A percentile compares a stretch with the other conserved stretches of the same genome.
phyloP scores from a whole-genome alignment of 306 rosid species.

The Trifolium fragiferum region DNA sequence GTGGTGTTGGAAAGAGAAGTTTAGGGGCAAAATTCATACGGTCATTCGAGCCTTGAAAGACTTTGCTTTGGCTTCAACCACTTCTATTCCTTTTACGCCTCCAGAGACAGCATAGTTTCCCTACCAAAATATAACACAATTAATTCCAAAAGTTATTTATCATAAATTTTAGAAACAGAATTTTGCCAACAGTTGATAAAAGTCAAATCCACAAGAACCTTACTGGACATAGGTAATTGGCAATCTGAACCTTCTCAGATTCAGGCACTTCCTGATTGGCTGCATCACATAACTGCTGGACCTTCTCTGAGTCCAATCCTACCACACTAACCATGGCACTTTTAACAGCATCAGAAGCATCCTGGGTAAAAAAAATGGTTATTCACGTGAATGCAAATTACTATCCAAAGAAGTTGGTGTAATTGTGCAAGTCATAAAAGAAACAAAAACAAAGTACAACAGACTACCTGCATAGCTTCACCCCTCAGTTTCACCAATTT shows the following conservation, averaged over 20 bases:
- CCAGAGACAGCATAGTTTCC: conserved; percentile 99
- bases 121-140: conserved; percentile 48
- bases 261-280: conserved; percentile 93
- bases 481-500: conserved; percentile 95
- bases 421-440: conserved; percentile 17
- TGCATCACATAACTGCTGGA: conserved; percentile 91
- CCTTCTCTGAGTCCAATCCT: conserved; percentile 92
- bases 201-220: conserved; percentile 46
- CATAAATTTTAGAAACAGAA: conserved; percentile 24
- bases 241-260: conserved; percentile 85
- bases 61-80: conserved; percentile 90
- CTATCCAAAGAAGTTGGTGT: neutral
- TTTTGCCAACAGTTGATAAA: conserved; percentile 35
- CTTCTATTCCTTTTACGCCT: conserved; percentile 93
- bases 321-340: conserved; percentile 95
- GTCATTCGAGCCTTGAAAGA: conserved; percentile 99
- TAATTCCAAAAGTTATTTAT: conserved; percentile 25
- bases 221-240: conserved; percentile 92
- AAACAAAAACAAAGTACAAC: conserved; percentile 34
- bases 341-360: conserved; percentile 83
- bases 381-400: conserved; percentile 14
- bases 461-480: conserved; percentile 96
- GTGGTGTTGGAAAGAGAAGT: conserved; percentile 12
- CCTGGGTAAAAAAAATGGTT: conserved; percentile 52
- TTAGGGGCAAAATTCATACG: conserved; percentile 49